Evolutionary conservation across 495 filamentous ascomycete species (phyloP).

Genomic region (Pseudomonodictys pantanalensis): DNA sequence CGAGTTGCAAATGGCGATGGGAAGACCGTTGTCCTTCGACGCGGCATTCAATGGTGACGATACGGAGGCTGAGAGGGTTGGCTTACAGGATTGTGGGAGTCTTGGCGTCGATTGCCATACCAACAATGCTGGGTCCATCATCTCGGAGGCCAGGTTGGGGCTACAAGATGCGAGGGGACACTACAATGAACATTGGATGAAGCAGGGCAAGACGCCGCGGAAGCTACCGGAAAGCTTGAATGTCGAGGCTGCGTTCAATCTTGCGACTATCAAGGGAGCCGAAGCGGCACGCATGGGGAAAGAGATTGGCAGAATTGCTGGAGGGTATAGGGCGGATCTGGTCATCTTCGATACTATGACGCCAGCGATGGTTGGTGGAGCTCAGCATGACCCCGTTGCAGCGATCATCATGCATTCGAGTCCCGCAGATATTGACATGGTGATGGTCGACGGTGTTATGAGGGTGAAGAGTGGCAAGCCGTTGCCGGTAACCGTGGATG

Average conservation of each 20-base stretch:
- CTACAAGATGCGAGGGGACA: conserved; percentile 44
- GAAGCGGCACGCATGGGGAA: conserved; percentile 45
- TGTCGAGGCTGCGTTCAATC: conserved; percentile 50
- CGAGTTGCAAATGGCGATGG: conserved; percentile 34
- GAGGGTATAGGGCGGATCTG: conserved; percentile 50
- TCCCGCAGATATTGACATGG: conserved; percentile 48
- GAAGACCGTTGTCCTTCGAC: conserved; percentile 12
- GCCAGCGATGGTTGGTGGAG: conserved; percentile 47
- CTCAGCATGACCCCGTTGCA: conserved; percentile 46
- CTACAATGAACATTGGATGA: conserved; percentile 36
- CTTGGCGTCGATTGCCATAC: conserved; percentile 53
- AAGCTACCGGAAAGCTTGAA: conserved; percentile 36
- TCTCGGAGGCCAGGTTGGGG: conserved; percentile 48
- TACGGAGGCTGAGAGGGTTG: neutral
- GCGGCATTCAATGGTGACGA: conserved; percentile 2
- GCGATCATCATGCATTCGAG: conserved; percentile 49
- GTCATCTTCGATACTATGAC: conserved; percentile 46
- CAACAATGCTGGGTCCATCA: conserved; percentile 43
- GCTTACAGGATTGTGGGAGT: conserved; percentile 24
- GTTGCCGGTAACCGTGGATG: conserved; percentile 32
- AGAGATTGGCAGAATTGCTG: conserved; percentile 46
- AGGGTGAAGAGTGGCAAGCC: conserved; percentile 42
- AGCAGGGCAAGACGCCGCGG: conserved; percentile 34
- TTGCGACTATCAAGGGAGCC: conserved; percentile 51
- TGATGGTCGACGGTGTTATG: conserved; percentile 49